Percentiles rank a stretch among this genome's conserved stretches.
Conservation (phyloP, 2,329 filamentous ascomycete species). For the Alternaria alternata region DNA sequence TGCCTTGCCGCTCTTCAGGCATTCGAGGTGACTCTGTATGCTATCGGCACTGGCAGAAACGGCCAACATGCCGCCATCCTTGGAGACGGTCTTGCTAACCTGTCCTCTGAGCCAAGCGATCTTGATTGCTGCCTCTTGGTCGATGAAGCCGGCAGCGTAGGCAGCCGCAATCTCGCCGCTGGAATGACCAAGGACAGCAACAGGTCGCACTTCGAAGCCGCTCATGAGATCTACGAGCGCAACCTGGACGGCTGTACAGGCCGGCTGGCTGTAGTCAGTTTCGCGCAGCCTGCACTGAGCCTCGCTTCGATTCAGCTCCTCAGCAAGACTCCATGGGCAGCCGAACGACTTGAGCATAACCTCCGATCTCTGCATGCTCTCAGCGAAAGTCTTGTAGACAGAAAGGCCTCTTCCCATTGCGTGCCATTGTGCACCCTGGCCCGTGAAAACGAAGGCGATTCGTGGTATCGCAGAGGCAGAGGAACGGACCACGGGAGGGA, state of each 20-base stretch:
- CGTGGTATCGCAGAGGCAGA: constrained; percentile 11
- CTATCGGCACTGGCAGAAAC: constrained; percentile 2
- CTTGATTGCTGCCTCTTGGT: constrained; percentile 12
- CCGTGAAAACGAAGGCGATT: constrained; percentile 41
- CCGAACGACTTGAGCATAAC: constrained; percentile 14
- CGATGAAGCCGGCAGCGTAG: constrained; percentile 16
- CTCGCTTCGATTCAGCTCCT: constrained; percentile 12
- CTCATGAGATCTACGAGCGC: constrained; percentile 28
- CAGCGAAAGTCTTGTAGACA: neutral
- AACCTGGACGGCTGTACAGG: constrained; percentile 30
- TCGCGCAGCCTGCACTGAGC: constrained; percentile 6
- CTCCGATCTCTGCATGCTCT: constrained; percentile 12
- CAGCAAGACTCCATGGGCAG: constrained; percentile 10
- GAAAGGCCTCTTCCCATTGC: constrained; percentile 34
- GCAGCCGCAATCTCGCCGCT: constrained; percentile 35
- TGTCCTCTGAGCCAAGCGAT: constrained; percentile 12
- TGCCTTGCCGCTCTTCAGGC: constrained; percentile 3
- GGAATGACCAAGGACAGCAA: constrained; percentile 29
- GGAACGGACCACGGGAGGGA: constrained; percentile 11
- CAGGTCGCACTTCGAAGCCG: constrained; percentile 15
- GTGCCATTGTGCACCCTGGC: constrained; percentile 47
- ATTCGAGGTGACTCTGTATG: neutral
- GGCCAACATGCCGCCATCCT: constrained; percentile 12
- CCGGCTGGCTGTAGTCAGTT: constrained; percentile 24
- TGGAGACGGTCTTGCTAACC: constrained; percentile 8